Evolutionary conservation across 176 grass and related monocot genomes (phyloP).

Genomic region (Phoenix roebelenii): DNA sequence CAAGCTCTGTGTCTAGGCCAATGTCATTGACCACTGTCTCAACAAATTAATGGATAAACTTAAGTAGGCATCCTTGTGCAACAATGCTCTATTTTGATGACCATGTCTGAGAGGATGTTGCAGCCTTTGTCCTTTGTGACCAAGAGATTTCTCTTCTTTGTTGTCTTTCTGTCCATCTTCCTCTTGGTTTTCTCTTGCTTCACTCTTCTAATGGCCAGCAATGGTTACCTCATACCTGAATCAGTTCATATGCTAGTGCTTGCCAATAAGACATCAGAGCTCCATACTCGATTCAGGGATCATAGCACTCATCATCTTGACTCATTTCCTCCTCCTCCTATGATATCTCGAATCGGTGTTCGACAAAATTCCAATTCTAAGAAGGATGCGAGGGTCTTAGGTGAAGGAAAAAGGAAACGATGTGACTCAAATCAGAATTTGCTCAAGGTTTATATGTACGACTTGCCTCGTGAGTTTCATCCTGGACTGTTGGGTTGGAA

Average conservation of each 20-base stretch:
- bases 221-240: constrained; percentile 19
- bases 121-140: constrained; percentile 34
- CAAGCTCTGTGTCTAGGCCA: too few species aligned
- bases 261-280: constrained; percentile 12
- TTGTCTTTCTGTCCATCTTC: constrained; percentile 26
- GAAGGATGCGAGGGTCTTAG: background rate
- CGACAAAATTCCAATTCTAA: background rate
- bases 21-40: too few species aligned
- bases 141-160: constrained; percentile 41
- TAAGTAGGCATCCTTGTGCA: too few species aligned
- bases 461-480: constrained; percentile 67
- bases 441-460: constrained; percentile 64
- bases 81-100: constrained; percentile 1
- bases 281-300: background rate
- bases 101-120: constrained; percentile 41
- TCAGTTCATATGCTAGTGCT: constrained; percentile 21
- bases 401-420: constrained; percentile 4
- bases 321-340: background rate
- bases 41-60: too few species aligned
- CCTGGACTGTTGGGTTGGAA: constrained; percentile 77
- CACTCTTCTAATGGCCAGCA: constrained; percentile 47
- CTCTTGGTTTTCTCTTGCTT: constrained; percentile 47
- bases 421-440: constrained; percentile 32
- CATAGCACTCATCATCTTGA: background rate
- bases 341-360: background rate